Evolutionary conservation across 2,329 filamentous ascomycete species (phyloP), one percentile per base, ranked within the genome.

Genomic region (Penicillium sp.): DNA sequence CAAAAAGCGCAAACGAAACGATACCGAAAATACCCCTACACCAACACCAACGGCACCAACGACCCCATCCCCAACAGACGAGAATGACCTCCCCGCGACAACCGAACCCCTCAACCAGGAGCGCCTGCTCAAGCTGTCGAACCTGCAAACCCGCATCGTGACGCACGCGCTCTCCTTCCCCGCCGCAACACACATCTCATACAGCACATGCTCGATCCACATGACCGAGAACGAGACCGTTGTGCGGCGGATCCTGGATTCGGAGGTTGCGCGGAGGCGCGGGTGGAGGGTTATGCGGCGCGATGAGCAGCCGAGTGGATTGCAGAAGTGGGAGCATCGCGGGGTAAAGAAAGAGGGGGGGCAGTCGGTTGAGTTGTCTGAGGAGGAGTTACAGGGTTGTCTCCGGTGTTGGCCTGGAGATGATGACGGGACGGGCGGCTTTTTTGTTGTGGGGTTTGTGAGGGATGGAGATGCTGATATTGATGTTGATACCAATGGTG

Each of bases 131-230:
- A 89, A 91, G 5, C 83, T 99, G 1, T 88, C 93, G 0, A 84
- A 86, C 2, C 95, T 98, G 69, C 95, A 99, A 77, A 84, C 93
- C 6, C 86, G 86, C 29, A 86, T 98, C 11, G 82, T 99, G 2
- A 84, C 90, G 51, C 95, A 97, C 74, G 93, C 95, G 0, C 90
- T 98, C 77, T 78, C 81, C 23, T 99, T 98, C 69, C 90, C 92
- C 0, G 82, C 85, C 1, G 92, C 92, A 0, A 84, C 75, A 13
- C 89, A 87, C 67, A 88, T 98, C 48, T 93, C 92, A 0, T 99
- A 98, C 75, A 97, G 93, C 38, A 98, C 95, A 0, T 99, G 95
- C 75, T 98, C 94, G 0, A 81, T 97, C 2, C 90, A 98, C 73
- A 85, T 87, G 0, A 86, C 91, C 67, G 95, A 99, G 76, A 98